These are phyloP conservation scores for Artemisia argyi DNA, from an alignment of 129 eudicot genomes.

Conservation along the genomic window DNA sequence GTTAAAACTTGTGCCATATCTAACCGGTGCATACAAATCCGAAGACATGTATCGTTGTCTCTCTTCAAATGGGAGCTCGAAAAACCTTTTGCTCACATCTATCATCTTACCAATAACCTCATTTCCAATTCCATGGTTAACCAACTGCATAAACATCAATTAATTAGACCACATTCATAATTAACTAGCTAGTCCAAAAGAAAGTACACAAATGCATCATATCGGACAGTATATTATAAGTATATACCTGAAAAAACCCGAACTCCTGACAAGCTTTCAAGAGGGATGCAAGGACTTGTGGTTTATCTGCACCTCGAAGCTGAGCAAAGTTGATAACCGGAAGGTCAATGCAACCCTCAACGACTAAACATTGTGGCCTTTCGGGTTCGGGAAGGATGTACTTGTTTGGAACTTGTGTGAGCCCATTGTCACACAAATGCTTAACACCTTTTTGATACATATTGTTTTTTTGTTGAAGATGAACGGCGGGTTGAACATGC, in stretches of 20 bases:
- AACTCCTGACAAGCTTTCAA: constrained; percentile 52
- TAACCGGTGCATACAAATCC: constrained; percentile 45
- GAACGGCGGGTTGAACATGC: constrained; percentile 15
- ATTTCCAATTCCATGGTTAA: no score
- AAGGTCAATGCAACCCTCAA: constrained; percentile 32
- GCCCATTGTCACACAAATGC: constrained; percentile 46
- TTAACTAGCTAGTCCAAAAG: no score
- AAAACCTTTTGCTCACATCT: constrained; percentile 47
- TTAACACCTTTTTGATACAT: constrained; percentile 59
- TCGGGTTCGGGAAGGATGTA: constrained; percentile 55
- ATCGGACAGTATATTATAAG: constrained; percentile 17
- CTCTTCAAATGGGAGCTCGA: constrained; percentile 57
- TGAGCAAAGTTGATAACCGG: constrained; percentile 56
- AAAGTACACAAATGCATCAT: background rate
- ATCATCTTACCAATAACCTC: no score
- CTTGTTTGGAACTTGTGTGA: constrained; percentile 47
- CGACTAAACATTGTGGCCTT: constrained; percentile 26
- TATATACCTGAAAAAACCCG: constrained; percentile 57
- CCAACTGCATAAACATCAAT: no score
- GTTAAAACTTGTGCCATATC: constrained; percentile 67
- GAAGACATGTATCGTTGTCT: constrained; percentile 51
- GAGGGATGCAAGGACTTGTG: constrained; percentile 36
- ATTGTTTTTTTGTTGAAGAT: constrained; percentile 1
- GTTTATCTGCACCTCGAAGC: constrained; percentile 44
- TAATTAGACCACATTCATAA: no score